Evolutionary conservation across 2,329 filamentous ascomycete species (phyloP), one percentile per base, ranked within the genome.

Genomic region (Curvularia lunata): DNA sequence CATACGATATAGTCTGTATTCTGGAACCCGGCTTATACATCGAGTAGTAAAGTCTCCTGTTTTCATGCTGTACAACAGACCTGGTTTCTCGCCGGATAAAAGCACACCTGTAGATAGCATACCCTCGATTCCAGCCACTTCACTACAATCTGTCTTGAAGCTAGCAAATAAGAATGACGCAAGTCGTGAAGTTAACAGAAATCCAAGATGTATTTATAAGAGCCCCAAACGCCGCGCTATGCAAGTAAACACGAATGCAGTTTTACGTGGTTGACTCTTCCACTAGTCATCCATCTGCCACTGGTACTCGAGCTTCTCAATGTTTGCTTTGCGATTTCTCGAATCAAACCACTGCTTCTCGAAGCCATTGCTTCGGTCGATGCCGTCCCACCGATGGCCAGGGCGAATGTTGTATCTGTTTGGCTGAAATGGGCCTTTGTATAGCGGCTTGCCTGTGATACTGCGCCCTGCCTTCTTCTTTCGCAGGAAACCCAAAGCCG

Each of bases 351-450:
- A 90, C 73, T 97, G 89, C 61, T 86, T 90, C 80, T 99, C 95
- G 74, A 97, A 98, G 0, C 94, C 94, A 78, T 92, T 99, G 19
- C 91, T 84, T 64, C 95, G 84, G 81, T 99, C 95, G 18, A 99
- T 95, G 5, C 96, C 95, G 81, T 99, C 95, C 95, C 95, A 99
- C 64, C 91, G 83, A 80, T 96, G 92, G 0, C 95, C 96, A 0
- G 95, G 95, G 59, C 89, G 84, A 61, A 99, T 98, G 1, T 91
- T 91, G 79, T 98, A 98, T 19, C 95, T 85, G 82, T 99, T 99
- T 43, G 95, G 95, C 70, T 91, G 85, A 54, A 90, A 91, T 0
- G 88, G 84, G 0, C 94, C 95, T 59, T 87, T 81, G 75, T 98
- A 99, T 4, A 90, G 75, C 4, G 89, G 91, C 64, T 84, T 86